phyloP scores from a whole-genome alignment of 345 rosid genomes.

The Bruguiera sexangula region DNA sequence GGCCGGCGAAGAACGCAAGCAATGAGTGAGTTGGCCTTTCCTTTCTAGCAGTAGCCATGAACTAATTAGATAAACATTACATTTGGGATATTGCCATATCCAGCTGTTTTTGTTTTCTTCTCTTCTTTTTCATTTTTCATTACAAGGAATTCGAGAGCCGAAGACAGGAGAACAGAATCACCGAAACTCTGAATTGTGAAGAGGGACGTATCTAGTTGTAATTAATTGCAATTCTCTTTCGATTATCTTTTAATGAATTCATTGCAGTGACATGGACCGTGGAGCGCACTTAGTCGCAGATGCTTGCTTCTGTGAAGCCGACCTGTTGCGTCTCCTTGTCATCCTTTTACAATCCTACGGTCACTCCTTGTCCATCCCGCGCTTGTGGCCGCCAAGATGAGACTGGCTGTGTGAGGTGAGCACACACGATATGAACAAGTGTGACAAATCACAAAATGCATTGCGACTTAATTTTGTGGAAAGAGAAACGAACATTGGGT shows the following conservation, averaged over 20 bases:
- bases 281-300: conserved; percentile 12
- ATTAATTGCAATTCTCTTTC: too few relatives aligned
- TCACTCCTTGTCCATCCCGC: conserved; percentile 13
- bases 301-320: conserved; percentile 8
- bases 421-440: not conserved
- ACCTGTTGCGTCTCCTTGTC: conserved; percentile 23
- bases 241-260: not conserved
- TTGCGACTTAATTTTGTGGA: not conserved
- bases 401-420: conserved; percentile 32
- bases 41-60: not conserved
- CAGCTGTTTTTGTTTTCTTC: too few relatives aligned
- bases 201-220: too few relatives aligned
- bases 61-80: too few relatives aligned
- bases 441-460: too few relatives aligned
- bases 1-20: conserved; percentile 61
- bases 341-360: conserved; percentile 12
- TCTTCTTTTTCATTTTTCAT: too few relatives aligned
- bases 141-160: too few relatives aligned
- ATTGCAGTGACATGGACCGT: conserved; percentile 24
- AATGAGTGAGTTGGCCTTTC: conserved; percentile 39
- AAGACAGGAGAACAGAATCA: too few relatives aligned
- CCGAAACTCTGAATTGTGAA: too few relatives aligned
- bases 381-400: conserved; percentile 25
- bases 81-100: too few relatives aligned
- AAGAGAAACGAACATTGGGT: too few relatives aligned